Evolutionary conservation across 1,284 basidiomycete genomes (phyloP).

Genomic region (Neonothopanus nambi): DNA sequence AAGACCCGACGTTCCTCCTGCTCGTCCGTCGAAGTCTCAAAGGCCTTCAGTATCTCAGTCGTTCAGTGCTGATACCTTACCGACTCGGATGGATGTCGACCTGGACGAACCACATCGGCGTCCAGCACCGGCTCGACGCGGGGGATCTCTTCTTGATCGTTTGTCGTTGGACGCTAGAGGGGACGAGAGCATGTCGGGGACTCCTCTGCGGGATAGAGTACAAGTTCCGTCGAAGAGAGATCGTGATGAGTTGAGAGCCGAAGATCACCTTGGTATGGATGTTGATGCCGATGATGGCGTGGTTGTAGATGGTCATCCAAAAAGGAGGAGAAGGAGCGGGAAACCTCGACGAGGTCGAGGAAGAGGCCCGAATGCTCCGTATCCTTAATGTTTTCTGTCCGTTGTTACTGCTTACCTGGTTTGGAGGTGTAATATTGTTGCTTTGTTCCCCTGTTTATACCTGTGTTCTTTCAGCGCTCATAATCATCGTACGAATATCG

Average conservation of each 20-base stretch:
- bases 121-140: slow-evolving; percentile 1
- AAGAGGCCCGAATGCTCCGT: neutral
- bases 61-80: neutral
- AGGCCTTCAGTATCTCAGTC: too few species aligned
- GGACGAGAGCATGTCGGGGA: too few species aligned
- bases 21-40: neutral
- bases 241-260: slow-evolving; percentile 35
- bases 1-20: neutral
- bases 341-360: slow-evolving; percentile 6
- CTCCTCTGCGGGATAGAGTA: slow-evolving; percentile 42
- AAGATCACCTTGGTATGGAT: slow-evolving; percentile 7
- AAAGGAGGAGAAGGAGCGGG: neutral
- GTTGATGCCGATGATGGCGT: slow-evolving; percentile 4
- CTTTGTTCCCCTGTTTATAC: too few species aligned
- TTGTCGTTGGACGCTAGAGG: slow-evolving; percentile 18
- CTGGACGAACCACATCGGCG: neutral
- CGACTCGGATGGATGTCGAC: neutral
- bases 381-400: neutral
- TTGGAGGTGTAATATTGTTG: too few species aligned
- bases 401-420: neutral
- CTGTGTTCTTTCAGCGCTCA: too few species aligned
- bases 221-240: slow-evolving; percentile 39
- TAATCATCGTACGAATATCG: too few species aligned
- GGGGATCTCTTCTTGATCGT: slow-evolving; percentile 38
- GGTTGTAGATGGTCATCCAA: neutral